Conservation (phyloP, 2,329 filamentous ascomycete genomes). For the Microascus cirrosus region DNA sequence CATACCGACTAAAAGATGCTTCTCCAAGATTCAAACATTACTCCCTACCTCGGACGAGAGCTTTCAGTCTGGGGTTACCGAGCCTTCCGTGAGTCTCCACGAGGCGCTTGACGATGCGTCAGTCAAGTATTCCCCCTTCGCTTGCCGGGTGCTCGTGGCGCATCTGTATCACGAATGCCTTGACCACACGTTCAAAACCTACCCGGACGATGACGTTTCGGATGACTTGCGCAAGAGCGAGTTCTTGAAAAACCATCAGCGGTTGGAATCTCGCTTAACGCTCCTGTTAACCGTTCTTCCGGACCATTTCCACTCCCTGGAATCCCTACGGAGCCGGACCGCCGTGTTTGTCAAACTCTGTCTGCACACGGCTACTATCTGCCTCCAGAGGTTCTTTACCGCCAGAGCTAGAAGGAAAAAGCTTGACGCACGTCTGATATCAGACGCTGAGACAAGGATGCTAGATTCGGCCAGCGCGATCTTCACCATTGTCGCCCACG, state of each 20-base stretch:
- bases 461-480: slow-evolving; percentile 76
- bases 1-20: not conserved
- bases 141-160: slow-evolving; percentile 61
- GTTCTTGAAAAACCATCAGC: slow-evolving; percentile 79
- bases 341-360: slow-evolving; percentile 80
- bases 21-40: slow-evolving; percentile 55
- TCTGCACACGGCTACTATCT: slow-evolving; percentile 79
- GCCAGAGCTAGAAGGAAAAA: slow-evolving; percentile 29
- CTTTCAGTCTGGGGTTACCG: slow-evolving; percentile 54
- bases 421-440: slow-evolving; percentile 69
- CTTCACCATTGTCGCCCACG: slow-evolving; percentile 69
- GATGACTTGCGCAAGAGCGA: slow-evolving; percentile 39
- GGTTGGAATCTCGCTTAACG: slow-evolving; percentile 69
- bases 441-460: slow-evolving; percentile 61
- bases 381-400: slow-evolving; percentile 46
- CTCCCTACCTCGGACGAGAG: slow-evolving; percentile 73
- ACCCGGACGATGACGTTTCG: slow-evolving; percentile 55
- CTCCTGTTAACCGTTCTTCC: slow-evolving; percentile 72
- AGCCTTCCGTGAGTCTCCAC: slow-evolving; percentile 51
- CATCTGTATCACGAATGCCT: slow-evolving; percentile 74
- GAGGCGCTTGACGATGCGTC: slow-evolving; percentile 50
- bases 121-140: slow-evolving; percentile 53
- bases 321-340: slow-evolving; percentile 55
- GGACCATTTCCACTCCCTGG: slow-evolving; percentile 59
- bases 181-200: slow-evolving; percentile 65